Evolutionary conservation across 2,329 filamentous ascomycete genomes (phyloP).

Genomic region (Diaporthe citrichinensis): DNA sequence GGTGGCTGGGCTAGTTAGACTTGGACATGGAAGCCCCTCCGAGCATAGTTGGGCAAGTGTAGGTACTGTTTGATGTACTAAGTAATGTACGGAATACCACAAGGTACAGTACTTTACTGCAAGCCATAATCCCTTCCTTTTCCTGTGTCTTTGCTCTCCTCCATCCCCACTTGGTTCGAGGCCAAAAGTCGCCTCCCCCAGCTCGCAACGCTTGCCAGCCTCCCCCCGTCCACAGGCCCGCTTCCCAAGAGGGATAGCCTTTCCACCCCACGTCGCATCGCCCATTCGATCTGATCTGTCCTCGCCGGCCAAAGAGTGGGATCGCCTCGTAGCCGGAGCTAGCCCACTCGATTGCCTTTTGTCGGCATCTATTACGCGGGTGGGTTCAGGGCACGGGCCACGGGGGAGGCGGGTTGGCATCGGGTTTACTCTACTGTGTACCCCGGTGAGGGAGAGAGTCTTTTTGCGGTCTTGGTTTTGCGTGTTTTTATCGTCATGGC

Average conservation of each 20-base stretch:
- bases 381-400: conserved; percentile 12
- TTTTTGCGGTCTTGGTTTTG: background rate
- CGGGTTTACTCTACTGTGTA: background rate
- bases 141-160: background rate
- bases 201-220: conserved; percentile 19
- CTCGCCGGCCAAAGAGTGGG: conserved; percentile 21
- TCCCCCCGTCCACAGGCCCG: conserved; percentile 15
- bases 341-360: conserved; percentile 25
- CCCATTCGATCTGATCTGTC: conserved; percentile 31
- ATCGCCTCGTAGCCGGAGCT: conserved; percentile 23
- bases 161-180: conserved; percentile 9
- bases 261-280: conserved; percentile 31
- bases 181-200: background rate
- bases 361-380: conserved; percentile 25
- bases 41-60: background rate
- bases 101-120: conserved; percentile 7
- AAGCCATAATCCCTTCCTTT: background rate
- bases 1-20: background rate
- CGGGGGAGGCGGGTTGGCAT: background rate
- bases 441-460: background rate
- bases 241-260: conserved; percentile 30
- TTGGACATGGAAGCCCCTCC: background rate
- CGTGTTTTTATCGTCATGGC: background rate
- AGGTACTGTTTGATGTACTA: background rate
- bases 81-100: background rate